Evolutionary conservation across 1,139 yeast species (phyloP).

Genomic region (Hanseniaspora uvarum): DNA sequence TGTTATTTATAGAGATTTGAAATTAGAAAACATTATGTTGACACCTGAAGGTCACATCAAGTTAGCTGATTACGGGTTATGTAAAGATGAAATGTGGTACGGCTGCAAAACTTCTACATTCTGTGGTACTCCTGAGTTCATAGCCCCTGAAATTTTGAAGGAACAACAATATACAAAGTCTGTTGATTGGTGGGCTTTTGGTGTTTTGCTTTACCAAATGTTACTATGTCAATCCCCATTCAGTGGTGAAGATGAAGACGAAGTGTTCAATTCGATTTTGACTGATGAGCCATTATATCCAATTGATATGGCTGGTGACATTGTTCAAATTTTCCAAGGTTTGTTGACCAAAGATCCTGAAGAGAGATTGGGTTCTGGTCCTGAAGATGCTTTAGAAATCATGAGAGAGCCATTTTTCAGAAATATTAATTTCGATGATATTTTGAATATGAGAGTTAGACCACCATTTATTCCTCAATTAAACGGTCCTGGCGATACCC

Average conservation of each 20-base stretch:
- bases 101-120: constrained; percentile 88
- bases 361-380: constrained; percentile 74
- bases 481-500: constrained; percentile 77
- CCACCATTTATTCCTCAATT: constrained; percentile 82
- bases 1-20: constrained; percentile 90
- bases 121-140: constrained; percentile 98
- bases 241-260: constrained; percentile 97
- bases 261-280: constrained; percentile 92
- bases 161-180: constrained; percentile 88
- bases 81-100: constrained; percentile 91
- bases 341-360: constrained; percentile 80
- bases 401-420: constrained; percentile 92
- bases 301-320: constrained; percentile 93
- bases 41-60: constrained; percentile 92
- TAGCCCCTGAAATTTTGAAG: constrained; percentile 95
- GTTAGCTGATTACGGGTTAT: constrained; percentile 91
- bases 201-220: constrained; percentile 93
- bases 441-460: constrained; percentile 57
- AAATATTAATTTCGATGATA: constrained; percentile 83
- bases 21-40: constrained; percentile 81
- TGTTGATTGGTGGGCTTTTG: constrained; percentile 99
- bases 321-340: constrained; percentile 86
- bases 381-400: constrained; percentile 80
- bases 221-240: constrained; percentile 91
- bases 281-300: constrained; percentile 98